Evolutionary conservation across 768 basidiomycete genomes (phyloP).

Genomic region (Mycena rebaudengoi): DNA sequence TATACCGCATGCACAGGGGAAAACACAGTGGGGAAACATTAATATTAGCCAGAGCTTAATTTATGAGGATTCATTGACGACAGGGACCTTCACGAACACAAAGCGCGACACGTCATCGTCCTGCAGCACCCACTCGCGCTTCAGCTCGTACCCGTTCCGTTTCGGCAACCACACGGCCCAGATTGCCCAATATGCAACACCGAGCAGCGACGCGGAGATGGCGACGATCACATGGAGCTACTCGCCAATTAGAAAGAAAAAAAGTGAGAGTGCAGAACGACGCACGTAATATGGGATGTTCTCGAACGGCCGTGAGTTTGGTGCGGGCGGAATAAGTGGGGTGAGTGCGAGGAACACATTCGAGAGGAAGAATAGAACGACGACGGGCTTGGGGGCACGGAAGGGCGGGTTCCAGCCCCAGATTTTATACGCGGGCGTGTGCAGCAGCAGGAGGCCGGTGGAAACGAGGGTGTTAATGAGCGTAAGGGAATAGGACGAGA

Average conservation of each 20-base stretch:
- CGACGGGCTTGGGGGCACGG: conserved; percentile 26
- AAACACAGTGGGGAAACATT: too few species aligned
- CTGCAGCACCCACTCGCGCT: conserved; percentile 39
- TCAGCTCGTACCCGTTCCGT: conserved; percentile 41
- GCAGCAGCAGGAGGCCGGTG: conserved; percentile 33
- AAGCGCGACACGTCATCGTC: conserved; percentile 42
- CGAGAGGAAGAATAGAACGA: conserved; percentile 61
- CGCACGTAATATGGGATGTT: conserved; percentile 66
- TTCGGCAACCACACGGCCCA: conserved; percentile 41
- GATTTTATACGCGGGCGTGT: conserved; percentile 40
- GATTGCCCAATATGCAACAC: conserved; percentile 45
- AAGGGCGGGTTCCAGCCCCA: conserved; percentile 46
- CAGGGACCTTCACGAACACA: conserved; percentile 26
- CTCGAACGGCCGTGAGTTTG: conserved; percentile 56
- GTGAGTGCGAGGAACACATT: conserved; percentile 67
- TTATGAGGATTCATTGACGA: too few species aligned
- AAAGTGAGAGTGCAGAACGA: not conserved
- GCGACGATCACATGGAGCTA: conserved; percentile 49
- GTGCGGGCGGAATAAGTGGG: conserved; percentile 61
- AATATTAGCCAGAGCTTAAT: too few species aligned
- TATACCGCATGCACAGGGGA: too few species aligned
- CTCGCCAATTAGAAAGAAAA: not conserved
- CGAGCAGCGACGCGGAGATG: conserved; percentile 49
- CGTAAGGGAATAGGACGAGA: conserved; percentile 33
- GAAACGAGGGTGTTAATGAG: conserved; percentile 27